Evolutionary conservation across 2,329 filamentous ascomycete species (phyloP), one percentile per base, ranked within the genome.

Genomic region (Bimuria novae-zelandiae): DNA sequence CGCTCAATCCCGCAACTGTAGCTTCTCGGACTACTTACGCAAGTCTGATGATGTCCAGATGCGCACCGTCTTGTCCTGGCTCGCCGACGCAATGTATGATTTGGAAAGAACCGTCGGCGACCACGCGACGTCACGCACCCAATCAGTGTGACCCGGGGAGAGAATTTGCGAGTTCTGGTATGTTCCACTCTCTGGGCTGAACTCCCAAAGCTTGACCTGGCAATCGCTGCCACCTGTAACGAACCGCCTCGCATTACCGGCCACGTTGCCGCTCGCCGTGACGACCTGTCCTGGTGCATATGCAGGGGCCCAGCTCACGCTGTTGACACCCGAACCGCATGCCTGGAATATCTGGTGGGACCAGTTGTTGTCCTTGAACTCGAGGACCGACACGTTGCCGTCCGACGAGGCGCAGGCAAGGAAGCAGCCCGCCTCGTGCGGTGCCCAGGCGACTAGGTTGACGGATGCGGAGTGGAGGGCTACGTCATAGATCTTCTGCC

Each of bases 61-160:
- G 63, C 92, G 87, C 57, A 97, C 93, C 7, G 92, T 97, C 83
- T 96, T 95, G 76, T 99, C 94, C 79, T 97, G 92, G 49, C 89
- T 92, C 10, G 93, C 94, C 43, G 89, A 93, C 25, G 94, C 94
- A 71, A 99, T 97, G 79, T 99, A 99, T 53, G 88, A 91, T 82
- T 96, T 97, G 67, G 92, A 90, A 54, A 99, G 82, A 51, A 97
- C 90, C 21, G 92, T 97, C 10, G 94, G 94, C 44, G 89, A 93
- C 94, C 94, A 99, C 12, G 93, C 90, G 11, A 99, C 94, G 74
- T 99, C 94, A 59, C 94, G 87, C 50, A 99, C 94, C 94, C 94
- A 99, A 79, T 97, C 94, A 5, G 85, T 84, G 77, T 99, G 94
- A 58, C 94, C 94, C 1, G 82, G 77, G n/a, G n/a, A n/a, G 61